phyloP scores from a whole-genome alignment of 306 rosid genomes.

The Dryas drummondii region DNA sequence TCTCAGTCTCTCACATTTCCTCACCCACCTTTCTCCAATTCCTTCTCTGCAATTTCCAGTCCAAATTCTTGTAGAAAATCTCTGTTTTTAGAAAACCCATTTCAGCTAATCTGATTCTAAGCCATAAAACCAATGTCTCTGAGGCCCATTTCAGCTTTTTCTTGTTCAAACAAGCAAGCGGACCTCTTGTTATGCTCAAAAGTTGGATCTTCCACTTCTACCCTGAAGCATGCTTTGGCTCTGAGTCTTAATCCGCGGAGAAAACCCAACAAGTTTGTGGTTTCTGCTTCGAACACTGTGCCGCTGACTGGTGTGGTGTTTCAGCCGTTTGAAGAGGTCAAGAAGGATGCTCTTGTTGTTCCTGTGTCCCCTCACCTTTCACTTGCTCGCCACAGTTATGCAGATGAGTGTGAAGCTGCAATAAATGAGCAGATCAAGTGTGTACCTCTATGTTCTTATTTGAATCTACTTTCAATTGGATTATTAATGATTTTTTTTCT shows the following conservation, averaged over 20 bases:
- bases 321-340: constrained; percentile 78
- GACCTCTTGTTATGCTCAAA: constrained; percentile 10
- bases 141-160: constrained; percentile 29
- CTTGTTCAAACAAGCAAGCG: constrained; percentile 25
- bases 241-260: constrained; percentile 8
- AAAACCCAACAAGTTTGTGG: constrained; percentile 26
- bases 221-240: neutral
- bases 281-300: constrained; percentile 26
- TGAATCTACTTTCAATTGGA: neutral
- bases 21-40: constrained; percentile 13
- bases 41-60: neutral
- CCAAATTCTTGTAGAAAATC: neutral
- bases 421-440: constrained; percentile 90
- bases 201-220: constrained; percentile 11
- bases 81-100: neutral
- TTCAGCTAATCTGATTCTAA: neutral
- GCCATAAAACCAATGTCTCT: constrained; percentile 31
- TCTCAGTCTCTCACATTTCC: neutral
- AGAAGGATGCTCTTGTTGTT: constrained; percentile 63
- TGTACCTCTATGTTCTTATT: neutral
- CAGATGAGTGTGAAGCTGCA: constrained; percentile 58
- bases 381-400: constrained; percentile 65
- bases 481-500: neutral
- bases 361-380: constrained; percentile 63
- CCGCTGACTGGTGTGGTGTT: constrained; percentile 66